Evolutionary conservation across 163 green algal genomes (phyloP).

Genomic region (Volvox carteri): DNA sequence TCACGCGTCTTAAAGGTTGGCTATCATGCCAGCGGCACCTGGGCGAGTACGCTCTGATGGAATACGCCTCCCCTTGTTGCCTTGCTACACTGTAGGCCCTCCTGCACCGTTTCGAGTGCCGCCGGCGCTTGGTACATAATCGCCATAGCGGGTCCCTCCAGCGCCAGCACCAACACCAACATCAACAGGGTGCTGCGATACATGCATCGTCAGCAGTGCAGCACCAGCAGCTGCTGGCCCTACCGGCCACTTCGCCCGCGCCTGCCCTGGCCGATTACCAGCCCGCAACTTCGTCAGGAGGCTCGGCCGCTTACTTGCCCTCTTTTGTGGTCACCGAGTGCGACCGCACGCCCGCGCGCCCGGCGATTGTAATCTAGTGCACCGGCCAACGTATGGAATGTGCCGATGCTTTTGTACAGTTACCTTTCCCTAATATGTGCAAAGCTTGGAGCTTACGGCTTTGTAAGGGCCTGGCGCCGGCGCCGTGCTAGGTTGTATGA

Average conservation of each 20-base stretch:
- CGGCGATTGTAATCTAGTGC: conserved; percentile 5
- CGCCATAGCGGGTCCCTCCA: background rate
- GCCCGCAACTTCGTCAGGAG: background rate
- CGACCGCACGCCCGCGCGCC: background rate
- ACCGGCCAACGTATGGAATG: background rate
- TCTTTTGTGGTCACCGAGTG: background rate
- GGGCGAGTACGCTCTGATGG: no score
- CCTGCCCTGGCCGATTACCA: conserved; percentile 1
- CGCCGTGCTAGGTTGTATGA: no score
- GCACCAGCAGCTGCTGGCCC: background rate
- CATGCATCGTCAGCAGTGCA: conserved; percentile 14
- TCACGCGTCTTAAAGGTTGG: no score
- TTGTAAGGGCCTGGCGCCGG: no score
- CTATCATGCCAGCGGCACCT: no score
- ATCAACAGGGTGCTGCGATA: no score
- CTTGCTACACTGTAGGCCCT: conserved; percentile 31
- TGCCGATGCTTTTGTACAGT: no score
- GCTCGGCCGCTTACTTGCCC: background rate
- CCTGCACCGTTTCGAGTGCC: conserved; percentile 58
- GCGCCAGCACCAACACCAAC: conserved; percentile 38
- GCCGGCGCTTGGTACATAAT: conserved; percentile 32
- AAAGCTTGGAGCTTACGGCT: no score
- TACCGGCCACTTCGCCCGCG: background rate
- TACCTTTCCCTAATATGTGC: no score
- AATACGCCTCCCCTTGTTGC: no score